A percentile compares a stretch with the other conserved stretches of the same genome.
Conservation (phyloP, 305 asterid genomes). For the Fraxinus baroniana region DNA sequence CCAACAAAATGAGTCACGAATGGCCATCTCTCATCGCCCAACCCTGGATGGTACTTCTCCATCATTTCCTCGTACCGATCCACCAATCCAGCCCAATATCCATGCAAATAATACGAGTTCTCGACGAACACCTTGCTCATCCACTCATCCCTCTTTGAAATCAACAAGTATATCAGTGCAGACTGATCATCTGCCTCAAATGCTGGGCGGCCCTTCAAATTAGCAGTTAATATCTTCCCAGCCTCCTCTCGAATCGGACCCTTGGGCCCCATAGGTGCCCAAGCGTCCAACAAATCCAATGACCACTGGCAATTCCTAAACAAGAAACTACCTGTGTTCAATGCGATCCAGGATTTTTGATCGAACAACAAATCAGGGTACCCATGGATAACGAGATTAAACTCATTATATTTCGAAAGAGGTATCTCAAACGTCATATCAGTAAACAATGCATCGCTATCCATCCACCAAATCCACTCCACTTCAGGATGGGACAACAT, state of each 20-base stretch:
- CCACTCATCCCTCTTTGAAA: conserved; percentile 62
- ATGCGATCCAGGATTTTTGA: conserved; percentile 87
- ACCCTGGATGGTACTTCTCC: conserved; percentile 81
- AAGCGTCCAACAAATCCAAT: conserved; percentile 78
- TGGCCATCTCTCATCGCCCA: conserved; percentile 97
- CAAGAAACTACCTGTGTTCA: conserved; percentile 88
- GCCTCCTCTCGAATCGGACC: conserved; percentile 79
- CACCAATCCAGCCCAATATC: conserved; percentile 89
- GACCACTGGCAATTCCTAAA: conserved; percentile 88
- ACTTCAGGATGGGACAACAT: conserved; percentile 97
- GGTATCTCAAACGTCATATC: conserved; percentile 86
- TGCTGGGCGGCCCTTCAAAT: conserved; percentile 80
- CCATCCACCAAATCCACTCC: conserved; percentile 99
- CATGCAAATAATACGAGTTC: conserved; percentile 76
- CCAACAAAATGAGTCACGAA: conserved; percentile 96
- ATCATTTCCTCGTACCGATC: conserved; percentile 92
- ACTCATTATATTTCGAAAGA: conserved; percentile 46
- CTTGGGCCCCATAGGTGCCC: conserved; percentile 98
- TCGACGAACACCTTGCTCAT: conserved; percentile 75
- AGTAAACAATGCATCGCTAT: conserved; percentile 89
- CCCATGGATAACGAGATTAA: conserved; percentile 75
- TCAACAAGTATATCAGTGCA: conserved; percentile 73
- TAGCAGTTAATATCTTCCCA: conserved; percentile 73
- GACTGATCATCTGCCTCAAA: conserved; percentile 97
- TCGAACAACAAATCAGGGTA: conserved; percentile 74